Conservation (phyloP, 2,329 filamentous ascomycete species). For the Aureobasidium sp. region DNA sequence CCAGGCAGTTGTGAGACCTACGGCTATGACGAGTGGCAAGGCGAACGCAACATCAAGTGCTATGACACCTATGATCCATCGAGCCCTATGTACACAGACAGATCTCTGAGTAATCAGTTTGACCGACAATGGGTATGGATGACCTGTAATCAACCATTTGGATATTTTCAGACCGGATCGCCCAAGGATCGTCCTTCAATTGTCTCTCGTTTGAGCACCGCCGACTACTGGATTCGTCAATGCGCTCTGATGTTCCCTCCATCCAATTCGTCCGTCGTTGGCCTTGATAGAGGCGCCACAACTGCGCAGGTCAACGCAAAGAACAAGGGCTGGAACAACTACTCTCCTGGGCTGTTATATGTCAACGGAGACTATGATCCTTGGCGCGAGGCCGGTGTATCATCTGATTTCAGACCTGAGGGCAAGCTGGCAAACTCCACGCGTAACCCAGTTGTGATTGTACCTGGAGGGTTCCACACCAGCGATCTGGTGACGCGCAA, state of each 20-base stretch:
- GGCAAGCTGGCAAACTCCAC: constrained; percentile 46
- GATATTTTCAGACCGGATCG: constrained; percentile 51
- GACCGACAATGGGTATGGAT: constrained; percentile 56
- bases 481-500: constrained; percentile 46
- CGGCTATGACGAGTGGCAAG: constrained; percentile 41
- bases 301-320: constrained; percentile 44
- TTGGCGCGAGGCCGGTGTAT: constrained; percentile 50
- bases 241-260: constrained; percentile 52
- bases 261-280: constrained; percentile 45
- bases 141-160: constrained; percentile 57
- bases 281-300: constrained; percentile 41
- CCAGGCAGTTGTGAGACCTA: constrained; percentile 44
- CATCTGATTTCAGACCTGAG: constrained; percentile 47
- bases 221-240: constrained; percentile 50
- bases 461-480: constrained; percentile 51
- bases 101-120: constrained; percentile 38
- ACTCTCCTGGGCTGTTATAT: constrained; percentile 49
- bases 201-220: constrained; percentile 45
- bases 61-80: constrained; percentile 47
- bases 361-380: constrained; percentile 55
- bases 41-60: constrained; percentile 41
- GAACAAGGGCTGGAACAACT: constrained; percentile 50
- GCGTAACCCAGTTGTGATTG: constrained; percentile 45
- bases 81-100: constrained; percentile 47
- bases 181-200: constrained; percentile 41